These are phyloP conservation scores for Chlamydomonas sp. DNA, from an alignment of 139 green algal genomes.

Conservation along the genomic window DNA sequence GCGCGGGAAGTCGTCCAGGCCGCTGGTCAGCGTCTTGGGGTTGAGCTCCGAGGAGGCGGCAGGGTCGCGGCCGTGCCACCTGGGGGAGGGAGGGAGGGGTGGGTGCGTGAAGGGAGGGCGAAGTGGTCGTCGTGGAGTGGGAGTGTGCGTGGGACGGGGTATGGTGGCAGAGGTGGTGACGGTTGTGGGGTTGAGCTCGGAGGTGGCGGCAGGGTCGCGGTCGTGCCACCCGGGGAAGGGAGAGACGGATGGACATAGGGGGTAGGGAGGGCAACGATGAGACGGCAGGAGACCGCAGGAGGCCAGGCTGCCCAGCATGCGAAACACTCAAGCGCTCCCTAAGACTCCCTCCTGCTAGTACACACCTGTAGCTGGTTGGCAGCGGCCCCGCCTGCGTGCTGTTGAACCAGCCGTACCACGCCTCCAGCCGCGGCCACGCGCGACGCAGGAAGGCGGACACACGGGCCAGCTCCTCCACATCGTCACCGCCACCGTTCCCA, in stretches of 20 bases:
- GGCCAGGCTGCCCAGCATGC: no score
- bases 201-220: slow-evolving; percentile 48
- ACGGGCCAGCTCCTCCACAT: slow-evolving; percentile 27
- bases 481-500: not conserved
- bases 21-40: slow-evolving; percentile 91
- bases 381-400: slow-evolving; percentile 75
- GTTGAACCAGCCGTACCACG: slow-evolving; percentile 94
- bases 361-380: slow-evolving; percentile 59
- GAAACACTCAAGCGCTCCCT: not conserved
- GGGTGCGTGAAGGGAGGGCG: not conserved
- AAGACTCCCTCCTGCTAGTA: not conserved
- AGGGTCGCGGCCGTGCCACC: slow-evolving; percentile 73
- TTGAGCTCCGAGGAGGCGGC: slow-evolving; percentile 83
- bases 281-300: no score
- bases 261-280: no score
- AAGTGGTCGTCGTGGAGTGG: no score
- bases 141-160: no score
- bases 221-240: slow-evolving; percentile 68
- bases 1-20: slow-evolving; percentile 94
- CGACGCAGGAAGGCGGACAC: slow-evolving; percentile 47
- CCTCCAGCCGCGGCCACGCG: slow-evolving; percentile 81
- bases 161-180: no score
- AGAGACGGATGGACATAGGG: not conserved
- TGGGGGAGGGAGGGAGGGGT: slow-evolving; percentile 13
- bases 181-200: slow-evolving; percentile 95